Percentiles rank a stretch among this genome's conserved stretches.
These are phyloP conservation scores for Penicillium crustosum DNA, from an alignment of 2,329 filamentous ascomycete genomes.

Conservation along the genomic window DNA sequence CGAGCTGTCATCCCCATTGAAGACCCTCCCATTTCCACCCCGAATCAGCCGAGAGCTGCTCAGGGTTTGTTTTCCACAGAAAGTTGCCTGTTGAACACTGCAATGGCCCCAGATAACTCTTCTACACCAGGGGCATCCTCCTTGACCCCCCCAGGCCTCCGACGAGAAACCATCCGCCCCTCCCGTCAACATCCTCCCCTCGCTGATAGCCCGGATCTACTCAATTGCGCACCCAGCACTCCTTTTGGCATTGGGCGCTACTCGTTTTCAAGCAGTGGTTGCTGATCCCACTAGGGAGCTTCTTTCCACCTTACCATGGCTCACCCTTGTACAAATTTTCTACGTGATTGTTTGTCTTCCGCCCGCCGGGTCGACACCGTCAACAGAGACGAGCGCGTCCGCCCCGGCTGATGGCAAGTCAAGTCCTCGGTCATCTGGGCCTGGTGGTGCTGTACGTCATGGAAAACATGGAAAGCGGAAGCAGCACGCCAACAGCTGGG, in stretches of 20 bases:
- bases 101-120: conserved; percentile 20
- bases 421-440: conserved; percentile 13
- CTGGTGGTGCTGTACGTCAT: conserved; percentile 12
- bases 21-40: conserved; percentile 3
- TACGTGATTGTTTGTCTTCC: conserved; percentile 62
- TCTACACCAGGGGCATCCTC: conserved; percentile 1
- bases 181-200: conserved; percentile 51
- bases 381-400: conserved; percentile 9
- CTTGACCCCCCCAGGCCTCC: conserved; percentile 13
- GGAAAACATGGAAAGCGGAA: conserved; percentile 28
- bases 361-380: conserved; percentile 44
- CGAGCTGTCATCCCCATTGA: background rate
- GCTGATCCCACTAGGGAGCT: conserved; percentile 67
- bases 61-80: conserved; percentile 1
- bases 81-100: background rate
- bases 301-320: conserved; percentile 58
- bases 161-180: conserved; percentile 32
- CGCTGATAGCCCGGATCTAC: conserved; percentile 53
- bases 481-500: conserved; percentile 17
- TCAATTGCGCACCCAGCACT: conserved; percentile 68
- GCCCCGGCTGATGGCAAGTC: conserved; percentile 13
- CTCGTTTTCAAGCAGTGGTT: conserved; percentile 67
- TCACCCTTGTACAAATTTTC: conserved; percentile 62
- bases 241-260: conserved; percentile 62
- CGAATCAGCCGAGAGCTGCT: conserved; percentile 18